Percentiles rank a stretch among this genome's conserved stretches.
Evolutionary conservation across 2,329 filamentous ascomycete genomes (phyloP).

Genomic region (Bipolaris gigantea): DNA sequence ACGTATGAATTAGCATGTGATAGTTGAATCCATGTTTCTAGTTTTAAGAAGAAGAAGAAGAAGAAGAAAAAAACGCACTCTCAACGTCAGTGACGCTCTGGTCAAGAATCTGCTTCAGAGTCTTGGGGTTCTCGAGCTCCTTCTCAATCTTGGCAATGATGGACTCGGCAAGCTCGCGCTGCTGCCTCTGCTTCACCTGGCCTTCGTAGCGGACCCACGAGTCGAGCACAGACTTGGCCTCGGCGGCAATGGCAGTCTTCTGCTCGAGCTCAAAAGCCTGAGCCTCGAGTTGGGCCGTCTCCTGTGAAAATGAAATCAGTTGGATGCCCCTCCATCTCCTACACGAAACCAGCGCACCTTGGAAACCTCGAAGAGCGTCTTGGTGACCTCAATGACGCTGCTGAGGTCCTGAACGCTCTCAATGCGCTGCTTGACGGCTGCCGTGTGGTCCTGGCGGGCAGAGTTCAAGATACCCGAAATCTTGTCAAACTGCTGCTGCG

Average conservation of each 20-base stretch:
- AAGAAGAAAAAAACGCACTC: constrained; percentile 67
- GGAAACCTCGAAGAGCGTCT: constrained; percentile 94
- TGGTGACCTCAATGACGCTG: constrained; percentile 93
- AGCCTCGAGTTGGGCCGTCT: constrained; percentile 95
- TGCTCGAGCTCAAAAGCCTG: constrained; percentile 97
- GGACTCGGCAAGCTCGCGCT: constrained; percentile 88
- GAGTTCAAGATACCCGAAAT: constrained; percentile 94
- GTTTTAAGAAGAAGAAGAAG: too few species aligned
- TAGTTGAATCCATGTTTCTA: too few species aligned
- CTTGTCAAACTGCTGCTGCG: constrained; percentile 83
- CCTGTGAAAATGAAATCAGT: constrained; percentile 58
- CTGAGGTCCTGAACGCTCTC: constrained; percentile 92
- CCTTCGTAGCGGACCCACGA: constrained; percentile 98
- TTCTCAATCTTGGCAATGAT: constrained; percentile 98
- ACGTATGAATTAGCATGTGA: constrained; percentile 21
- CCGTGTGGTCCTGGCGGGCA: constrained; percentile 90
- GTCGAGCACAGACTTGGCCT: constrained; percentile 94
- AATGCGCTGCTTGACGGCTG: constrained; percentile 93
- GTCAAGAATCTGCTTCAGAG: constrained; percentile 94
- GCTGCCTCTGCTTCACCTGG: constrained; percentile 98
- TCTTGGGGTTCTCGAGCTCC: constrained; percentile 97
- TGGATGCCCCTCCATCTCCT: constrained; percentile 8
- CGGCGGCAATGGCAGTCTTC: constrained; percentile 83
- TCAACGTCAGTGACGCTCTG: constrained; percentile 96
- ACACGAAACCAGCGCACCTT: constrained; percentile 67